Evolutionary conservation across 441 rosid genomes (phyloP).

Genomic region (Theobroma grandiflorum): DNA sequence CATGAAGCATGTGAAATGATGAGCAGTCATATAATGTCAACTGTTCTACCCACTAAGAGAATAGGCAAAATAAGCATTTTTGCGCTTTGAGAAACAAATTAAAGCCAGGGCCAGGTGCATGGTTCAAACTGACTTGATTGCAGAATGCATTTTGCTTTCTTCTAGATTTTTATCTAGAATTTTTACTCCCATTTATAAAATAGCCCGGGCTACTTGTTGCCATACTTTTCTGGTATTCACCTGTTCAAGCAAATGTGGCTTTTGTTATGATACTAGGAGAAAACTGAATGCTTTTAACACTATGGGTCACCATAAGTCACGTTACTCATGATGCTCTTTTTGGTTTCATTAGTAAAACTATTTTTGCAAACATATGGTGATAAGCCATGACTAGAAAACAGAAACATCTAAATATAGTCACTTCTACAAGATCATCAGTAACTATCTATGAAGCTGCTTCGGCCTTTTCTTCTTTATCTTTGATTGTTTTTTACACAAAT

Average conservation of each 20-base stretch:
- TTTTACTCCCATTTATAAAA: not conserved
- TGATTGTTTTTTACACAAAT: too few species aligned
- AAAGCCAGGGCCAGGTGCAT: not conserved
- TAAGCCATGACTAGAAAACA: too few species aligned
- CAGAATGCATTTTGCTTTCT: not conserved
- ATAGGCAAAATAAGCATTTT: not conserved
- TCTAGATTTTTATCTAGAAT: not conserved
- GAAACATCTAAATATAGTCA: too few species aligned
- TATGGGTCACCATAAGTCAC: too few species aligned
- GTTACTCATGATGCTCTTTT: too few species aligned
- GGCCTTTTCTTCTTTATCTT: too few species aligned
- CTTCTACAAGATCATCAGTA: too few species aligned
- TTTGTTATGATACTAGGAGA: not conserved
- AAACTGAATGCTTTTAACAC: not conserved
- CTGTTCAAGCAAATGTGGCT: constrained; percentile 10
- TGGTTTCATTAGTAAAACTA: too few species aligned
- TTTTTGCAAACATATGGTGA: too few species aligned
- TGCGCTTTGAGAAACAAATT: not conserved
- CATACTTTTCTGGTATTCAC: not conserved
- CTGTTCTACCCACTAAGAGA: not conserved
- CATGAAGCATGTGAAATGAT: not conserved
- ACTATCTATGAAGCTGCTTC: too few species aligned
- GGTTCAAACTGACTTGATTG: not conserved
- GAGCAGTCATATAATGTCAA: not conserved
- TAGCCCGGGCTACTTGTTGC: not conserved